phyloP scores from a whole-genome alignment of 768 basidiomycete genomes.

The Mycena latifolia region DNA sequence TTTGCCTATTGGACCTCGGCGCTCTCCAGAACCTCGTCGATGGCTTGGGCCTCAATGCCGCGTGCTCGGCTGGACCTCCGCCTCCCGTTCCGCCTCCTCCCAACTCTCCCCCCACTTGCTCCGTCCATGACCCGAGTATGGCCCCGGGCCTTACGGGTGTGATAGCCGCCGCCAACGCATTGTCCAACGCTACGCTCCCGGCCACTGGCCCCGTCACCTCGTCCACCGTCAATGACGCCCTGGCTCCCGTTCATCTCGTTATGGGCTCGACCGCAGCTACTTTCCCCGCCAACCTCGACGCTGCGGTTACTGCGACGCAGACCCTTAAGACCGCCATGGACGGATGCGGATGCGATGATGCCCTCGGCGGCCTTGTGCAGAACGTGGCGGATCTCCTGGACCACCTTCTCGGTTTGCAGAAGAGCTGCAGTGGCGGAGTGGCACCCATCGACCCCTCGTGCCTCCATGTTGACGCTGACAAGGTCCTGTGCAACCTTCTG shows the following conservation, averaged over 20 bases:
- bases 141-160: too few species aligned
- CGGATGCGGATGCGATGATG: not conserved
- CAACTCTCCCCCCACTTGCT: too few species aligned
- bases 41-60: not conserved
- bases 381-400: not conserved
- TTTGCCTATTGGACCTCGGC: constrained; percentile 11
- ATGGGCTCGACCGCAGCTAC: not conserved
- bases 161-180: not conserved
- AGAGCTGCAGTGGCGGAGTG: not conserved
- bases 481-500: constrained; percentile 9
- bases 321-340: not conserved
- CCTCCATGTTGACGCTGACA: constrained; percentile 1
- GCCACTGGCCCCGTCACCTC: not conserved
- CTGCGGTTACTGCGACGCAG: not conserved
- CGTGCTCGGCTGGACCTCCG: not conserved
- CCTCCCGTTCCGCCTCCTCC: not conserved
- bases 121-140: too few species aligned
- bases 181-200: not conserved
- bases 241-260: not conserved
- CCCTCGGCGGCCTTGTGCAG: not conserved
- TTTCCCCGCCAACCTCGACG: constrained; percentile 2
- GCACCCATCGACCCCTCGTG: constrained; percentile 24
- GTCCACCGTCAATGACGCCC: not conserved
- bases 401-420: not conserved
- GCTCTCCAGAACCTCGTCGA: constrained; percentile 1